phyloP scores from a whole-genome alignment of 73 alveolate genomes.

The Paramecium pentaurelia region DNA sequence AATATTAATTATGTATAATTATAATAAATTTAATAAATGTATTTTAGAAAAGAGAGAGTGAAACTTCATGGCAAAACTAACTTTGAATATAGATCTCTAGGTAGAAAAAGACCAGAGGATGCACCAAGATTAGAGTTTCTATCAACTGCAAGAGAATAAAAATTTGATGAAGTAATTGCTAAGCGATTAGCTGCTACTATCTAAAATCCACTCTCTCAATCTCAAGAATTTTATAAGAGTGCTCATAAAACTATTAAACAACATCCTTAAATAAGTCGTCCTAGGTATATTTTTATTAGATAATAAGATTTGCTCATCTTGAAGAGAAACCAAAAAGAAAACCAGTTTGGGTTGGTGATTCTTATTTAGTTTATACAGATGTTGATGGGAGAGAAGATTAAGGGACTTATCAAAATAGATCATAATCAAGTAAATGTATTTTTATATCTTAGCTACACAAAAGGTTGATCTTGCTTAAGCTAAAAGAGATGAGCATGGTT shows the following conservation, averaged over 20 bases:
- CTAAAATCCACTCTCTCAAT: constrained; percentile 32
- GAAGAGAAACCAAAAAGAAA: constrained; percentile 51
- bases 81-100: background rate
- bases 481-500: constrained; percentile 65
- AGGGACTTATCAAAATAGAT: background rate
- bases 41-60: constrained; percentile 36
- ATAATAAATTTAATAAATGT: background rate
- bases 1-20: background rate
- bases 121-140: constrained; percentile 39
- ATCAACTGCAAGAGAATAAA: constrained; percentile 40
- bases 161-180: constrained; percentile 33
- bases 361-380: constrained; percentile 12
- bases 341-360: constrained; percentile 61
- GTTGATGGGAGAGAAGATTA: background rate
- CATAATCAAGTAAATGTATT: background rate
- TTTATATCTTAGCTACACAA: background rate
- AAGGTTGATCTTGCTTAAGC: constrained; percentile 13
- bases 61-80: constrained; percentile 37
- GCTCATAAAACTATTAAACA: background rate
- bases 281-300: background rate
- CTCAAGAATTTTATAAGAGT: constrained; percentile 30
- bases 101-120: constrained; percentile 26
- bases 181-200: constrained; percentile 35
- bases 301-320: constrained; percentile 41
- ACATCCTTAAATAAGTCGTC: constrained; percentile 10